A percentile compares a stretch with the other conserved stretches of the same genome.
Evolutionary conservation across 2,329 filamentous ascomycete genomes (phyloP).

Genomic region (Penicillium sp.): DNA sequence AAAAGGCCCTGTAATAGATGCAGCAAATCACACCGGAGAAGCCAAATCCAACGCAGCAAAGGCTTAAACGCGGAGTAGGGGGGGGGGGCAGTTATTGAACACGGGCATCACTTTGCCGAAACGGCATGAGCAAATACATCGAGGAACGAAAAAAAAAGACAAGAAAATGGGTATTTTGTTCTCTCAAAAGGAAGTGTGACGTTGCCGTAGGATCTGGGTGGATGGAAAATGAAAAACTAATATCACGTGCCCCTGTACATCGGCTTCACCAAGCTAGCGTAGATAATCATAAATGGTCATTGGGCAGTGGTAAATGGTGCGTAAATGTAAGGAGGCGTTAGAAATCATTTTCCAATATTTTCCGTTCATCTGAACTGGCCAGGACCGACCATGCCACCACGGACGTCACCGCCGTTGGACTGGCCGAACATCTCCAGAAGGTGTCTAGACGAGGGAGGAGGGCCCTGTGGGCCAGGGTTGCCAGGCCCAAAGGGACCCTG

Average conservation of each 20-base stretch:
- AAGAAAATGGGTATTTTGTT: conserved; percentile 17
- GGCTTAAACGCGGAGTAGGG: conserved; percentile 12
- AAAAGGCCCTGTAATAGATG: conserved; percentile 5
- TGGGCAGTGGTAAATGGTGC: conserved; percentile 8
- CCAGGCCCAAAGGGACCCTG: conserved; percentile 39
- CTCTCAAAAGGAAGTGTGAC: conserved; percentile 18
- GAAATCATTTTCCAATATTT: background rate
- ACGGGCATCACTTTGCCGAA: conserved; percentile 16
- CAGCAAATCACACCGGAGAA: conserved; percentile 10
- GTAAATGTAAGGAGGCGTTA: conserved; percentile 1
- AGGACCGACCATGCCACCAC: conserved; percentile 40
- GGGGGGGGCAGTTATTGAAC: conserved; percentile 5
- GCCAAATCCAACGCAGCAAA: conserved; percentile 17
- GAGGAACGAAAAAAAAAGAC: background rate
- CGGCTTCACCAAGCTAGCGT: conserved; percentile 14
- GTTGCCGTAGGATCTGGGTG: conserved; percentile 15
- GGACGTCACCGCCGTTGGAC: conserved; percentile 34
- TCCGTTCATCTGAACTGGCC: conserved; percentile 37
- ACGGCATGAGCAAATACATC: conserved; percentile 21
- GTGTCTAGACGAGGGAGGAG: conserved; percentile 41
- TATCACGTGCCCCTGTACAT: conserved; percentile 11
- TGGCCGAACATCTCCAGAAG: conserved; percentile 48
- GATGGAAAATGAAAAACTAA: conserved; percentile 8
- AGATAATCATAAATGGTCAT: conserved; percentile 16
- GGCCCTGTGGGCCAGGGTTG: conserved; percentile 38